These are phyloP conservation scores for Aspergillus versicolor DNA, from an alignment of 2,329 filamentous ascomycete species.

Conservation along the genomic window DNA sequence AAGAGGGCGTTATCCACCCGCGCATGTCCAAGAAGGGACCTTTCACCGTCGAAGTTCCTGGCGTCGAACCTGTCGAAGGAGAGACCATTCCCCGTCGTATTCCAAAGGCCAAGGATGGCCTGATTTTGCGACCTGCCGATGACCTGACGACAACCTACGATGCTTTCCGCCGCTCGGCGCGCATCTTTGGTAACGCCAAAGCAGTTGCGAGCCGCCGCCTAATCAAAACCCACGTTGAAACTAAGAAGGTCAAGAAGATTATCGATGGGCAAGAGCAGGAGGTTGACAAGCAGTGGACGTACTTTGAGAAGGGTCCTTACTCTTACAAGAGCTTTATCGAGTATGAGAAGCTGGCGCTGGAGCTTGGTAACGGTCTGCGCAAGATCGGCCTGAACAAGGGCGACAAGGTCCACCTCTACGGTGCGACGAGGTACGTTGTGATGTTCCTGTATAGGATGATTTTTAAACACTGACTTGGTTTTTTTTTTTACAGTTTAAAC, in stretches of 20 bases:
- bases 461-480: slow-evolving; percentile 15
- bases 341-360: slow-evolving; percentile 68
- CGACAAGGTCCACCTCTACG: slow-evolving; percentile 77
- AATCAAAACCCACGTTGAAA: slow-evolving; percentile 75
- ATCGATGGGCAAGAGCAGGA: slow-evolving; percentile 76
- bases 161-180: slow-evolving; percentile 68
- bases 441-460: neutral
- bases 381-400: slow-evolving; percentile 68
- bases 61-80: slow-evolving; percentile 67
- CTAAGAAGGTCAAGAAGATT: slow-evolving; percentile 85
- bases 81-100: slow-evolving; percentile 84
- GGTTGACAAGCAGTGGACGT: slow-evolving; percentile 89
- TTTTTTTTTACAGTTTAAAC: slow-evolving; percentile 59
- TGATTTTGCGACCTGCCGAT: slow-evolving; percentile 64
- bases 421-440: slow-evolving; percentile 67
- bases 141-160: slow-evolving; percentile 77
- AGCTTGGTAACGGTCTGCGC: slow-evolving; percentile 71
- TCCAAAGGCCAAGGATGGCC: slow-evolving; percentile 66
- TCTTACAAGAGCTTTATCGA: slow-evolving; percentile 75
- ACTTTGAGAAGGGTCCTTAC: slow-evolving; percentile 79
- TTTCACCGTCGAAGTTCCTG: slow-evolving; percentile 71
- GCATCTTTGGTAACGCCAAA: slow-evolving; percentile 60
- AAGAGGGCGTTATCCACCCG: slow-evolving; percentile 37
- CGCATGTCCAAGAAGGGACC: slow-evolving; percentile 67
- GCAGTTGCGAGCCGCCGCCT: slow-evolving; percentile 72